phyloP scores from a whole-genome alignment of 2,329 filamentous ascomycete genomes.

The Stromatinia cepivora region DNA sequence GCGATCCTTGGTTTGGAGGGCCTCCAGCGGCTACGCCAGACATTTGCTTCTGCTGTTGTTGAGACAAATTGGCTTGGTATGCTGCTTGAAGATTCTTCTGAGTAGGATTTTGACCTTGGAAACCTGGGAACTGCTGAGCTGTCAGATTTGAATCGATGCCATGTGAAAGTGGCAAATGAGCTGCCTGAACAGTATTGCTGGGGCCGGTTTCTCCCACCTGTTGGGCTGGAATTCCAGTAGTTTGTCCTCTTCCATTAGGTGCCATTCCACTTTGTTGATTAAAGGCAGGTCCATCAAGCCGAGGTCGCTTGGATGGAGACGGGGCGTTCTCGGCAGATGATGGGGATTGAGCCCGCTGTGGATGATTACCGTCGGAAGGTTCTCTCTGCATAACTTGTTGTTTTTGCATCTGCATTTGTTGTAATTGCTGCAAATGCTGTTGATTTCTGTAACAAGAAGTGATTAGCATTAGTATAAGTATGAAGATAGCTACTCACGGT shows the following conservation, averaged over 20 bases:
- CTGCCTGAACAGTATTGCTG: slow-evolving; percentile 50
- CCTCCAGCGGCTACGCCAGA: slow-evolving; percentile 75
- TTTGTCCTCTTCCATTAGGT: slow-evolving; percentile 68
- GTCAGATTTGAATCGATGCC: slow-evolving; percentile 78
- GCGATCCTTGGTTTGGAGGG: slow-evolving; percentile 76
- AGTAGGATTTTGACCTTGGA: slow-evolving; percentile 44
- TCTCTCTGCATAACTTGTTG: slow-evolving; percentile 85
- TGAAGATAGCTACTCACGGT: slow-evolving; percentile 54
- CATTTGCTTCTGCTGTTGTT: slow-evolving; percentile 72
- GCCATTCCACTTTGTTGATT: slow-evolving; percentile 61
- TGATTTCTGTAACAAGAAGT: slow-evolving; percentile 23
- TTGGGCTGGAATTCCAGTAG: slow-evolving; percentile 64
- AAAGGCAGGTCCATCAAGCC: slow-evolving; percentile 73
- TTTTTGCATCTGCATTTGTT: slow-evolving; percentile 70
- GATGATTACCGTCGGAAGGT: slow-evolving; percentile 77
- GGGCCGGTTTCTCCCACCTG: slow-evolving; percentile 59
- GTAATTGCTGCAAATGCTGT: slow-evolving; percentile 67
- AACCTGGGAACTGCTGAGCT: slow-evolving; percentile 69
- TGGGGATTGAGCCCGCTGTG: slow-evolving; percentile 71
- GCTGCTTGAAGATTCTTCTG: slow-evolving; percentile 77
- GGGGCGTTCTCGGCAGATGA: slow-evolving; percentile 82
- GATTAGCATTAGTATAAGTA: not conserved
- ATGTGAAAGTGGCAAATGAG: slow-evolving; percentile 64
- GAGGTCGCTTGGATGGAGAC: slow-evolving; percentile 86
- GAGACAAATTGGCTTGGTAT: slow-evolving; percentile 81